A percentile compares a stretch with the other conserved stretches of the same genome.
Conservation (phyloP, 2,329 filamentous ascomycete species). For the Monosporascus sp. region DNA sequence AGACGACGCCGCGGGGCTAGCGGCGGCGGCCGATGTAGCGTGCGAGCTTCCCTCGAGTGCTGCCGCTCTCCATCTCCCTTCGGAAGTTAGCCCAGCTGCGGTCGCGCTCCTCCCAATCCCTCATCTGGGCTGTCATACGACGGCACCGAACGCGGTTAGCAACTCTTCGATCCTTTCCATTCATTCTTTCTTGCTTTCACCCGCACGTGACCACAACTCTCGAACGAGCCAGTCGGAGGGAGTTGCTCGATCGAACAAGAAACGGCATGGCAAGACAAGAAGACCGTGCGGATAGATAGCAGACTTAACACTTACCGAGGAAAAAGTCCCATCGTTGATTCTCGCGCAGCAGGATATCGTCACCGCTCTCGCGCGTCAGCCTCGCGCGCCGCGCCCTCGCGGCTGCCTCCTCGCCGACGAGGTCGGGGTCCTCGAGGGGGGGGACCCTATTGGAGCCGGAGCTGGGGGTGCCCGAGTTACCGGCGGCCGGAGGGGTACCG, state of each 20-base stretch:
- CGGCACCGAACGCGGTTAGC: conserved; percentile 9
- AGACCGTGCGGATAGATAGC: too few species aligned
- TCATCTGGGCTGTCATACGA: conserved; percentile 41
- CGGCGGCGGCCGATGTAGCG: conserved; percentile 33
- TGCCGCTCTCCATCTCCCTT: conserved; percentile 29
- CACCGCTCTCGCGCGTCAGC: conserved; percentile 49
- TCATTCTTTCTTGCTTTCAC: too few species aligned
- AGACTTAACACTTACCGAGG: conserved; percentile 40
- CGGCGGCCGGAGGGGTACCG: not conserved
- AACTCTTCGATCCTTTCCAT: not conserved
- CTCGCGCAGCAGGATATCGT: conserved; percentile 51
- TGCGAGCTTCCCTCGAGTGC: conserved; percentile 32
- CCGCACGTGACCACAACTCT: too few species aligned
- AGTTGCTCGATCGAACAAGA: too few species aligned
- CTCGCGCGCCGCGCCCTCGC: conserved; percentile 51
- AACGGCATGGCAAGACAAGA: too few species aligned
- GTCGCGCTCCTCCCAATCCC: conserved; percentile 46
- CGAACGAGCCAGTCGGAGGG: not conserved
- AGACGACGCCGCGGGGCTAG: too few species aligned
- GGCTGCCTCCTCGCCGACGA: conserved; percentile 64
- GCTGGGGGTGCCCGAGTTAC: not conserved
- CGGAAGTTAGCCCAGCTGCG: conserved; percentile 42
- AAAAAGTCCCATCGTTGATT: conserved; percentile 59
- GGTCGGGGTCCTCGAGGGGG: conserved; percentile 61
- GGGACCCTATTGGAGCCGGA: conserved; percentile 27